Evolutionary conservation across 163 green algal species (phyloP), one percentile per base, ranked within the genome.

Genomic region (Scenedesmus sp.): DNA sequence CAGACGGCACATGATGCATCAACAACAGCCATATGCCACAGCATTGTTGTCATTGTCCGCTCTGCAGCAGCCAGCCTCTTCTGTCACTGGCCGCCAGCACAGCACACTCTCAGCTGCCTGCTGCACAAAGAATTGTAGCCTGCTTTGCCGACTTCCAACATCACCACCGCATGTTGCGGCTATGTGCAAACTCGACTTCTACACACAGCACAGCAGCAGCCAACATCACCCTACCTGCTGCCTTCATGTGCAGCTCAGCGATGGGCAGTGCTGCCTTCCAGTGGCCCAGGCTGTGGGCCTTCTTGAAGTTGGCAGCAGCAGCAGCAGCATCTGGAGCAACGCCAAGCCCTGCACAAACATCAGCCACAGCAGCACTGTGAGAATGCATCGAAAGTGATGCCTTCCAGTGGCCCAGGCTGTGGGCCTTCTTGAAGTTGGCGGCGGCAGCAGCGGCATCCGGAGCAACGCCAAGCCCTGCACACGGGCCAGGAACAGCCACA

Each of bases 211-310:
- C 6, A 13, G 70, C 70, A 34, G 20, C 23, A 13, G 9, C 6
- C 20, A 7, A 81, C 70, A 10, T 9, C 23, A 34, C 2, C 77
- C 4, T 8, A 85, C 77, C 77, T 85, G 46, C 52, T 12, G 15
- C 46, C 12, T 85, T 85, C 46, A 85, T 46, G 82, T 87, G 55
- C 82, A 87, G 82, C 82, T 67, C 46, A 26, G 82, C 82, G 15
- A 89, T 62, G 1, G 62, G 8, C 15, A 64, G 46, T 15, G 85
- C n/a, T 18, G 85, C 60, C 4, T 66, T 81, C 85, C 85, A 89
- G 85, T 89, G 62, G 1, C 85, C 85, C 13, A 82, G 34, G 26
- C 20, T n/a, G 16, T 67, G 20, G 2, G 85, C 85, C 34, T 64
- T 81, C 3, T 66, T 56, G 34, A 55, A 89, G 26, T 52, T 52